A percentile compares a stretch with the other conserved stretches of the same genome.
Conservation (phyloP, 108 stramenopile genomes). For the Stephanodiscus triporus region DNA sequence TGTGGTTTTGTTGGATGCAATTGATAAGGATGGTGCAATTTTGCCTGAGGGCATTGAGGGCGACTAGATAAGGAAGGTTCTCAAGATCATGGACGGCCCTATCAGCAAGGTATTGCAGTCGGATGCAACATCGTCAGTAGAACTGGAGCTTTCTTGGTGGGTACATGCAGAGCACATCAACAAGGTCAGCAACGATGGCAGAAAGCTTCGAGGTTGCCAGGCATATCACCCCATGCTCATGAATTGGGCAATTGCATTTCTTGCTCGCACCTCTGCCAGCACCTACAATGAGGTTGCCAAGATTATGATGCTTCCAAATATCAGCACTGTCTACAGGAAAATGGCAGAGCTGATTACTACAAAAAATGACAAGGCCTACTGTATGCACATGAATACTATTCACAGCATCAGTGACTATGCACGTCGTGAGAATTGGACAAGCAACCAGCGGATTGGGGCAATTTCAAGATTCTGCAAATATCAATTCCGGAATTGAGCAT, state of each 20-base stretch:
- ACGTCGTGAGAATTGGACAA: not conserved
- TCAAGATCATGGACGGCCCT: too few relatives aligned
- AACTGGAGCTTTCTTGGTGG: too few relatives aligned
- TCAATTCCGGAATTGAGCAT: conserved; percentile 7
- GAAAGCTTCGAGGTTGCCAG: not conserved
- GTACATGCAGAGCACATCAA: not conserved
- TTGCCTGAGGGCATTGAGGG: too few relatives aligned
- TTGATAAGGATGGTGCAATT: too few relatives aligned
- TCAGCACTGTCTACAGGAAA: not conserved
- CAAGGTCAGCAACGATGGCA: not conserved
- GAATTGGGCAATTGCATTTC: conserved; percentile 17
- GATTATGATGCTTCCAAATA: conserved; percentile 8
- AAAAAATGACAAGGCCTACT: not conserved
- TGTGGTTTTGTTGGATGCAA: too few relatives aligned
- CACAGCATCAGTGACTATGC: not conserved
- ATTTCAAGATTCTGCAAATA: conserved; percentile 2
- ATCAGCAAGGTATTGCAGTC: too few relatives aligned
- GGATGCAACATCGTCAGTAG: too few relatives aligned
- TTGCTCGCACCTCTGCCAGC: conserved; percentile 7
- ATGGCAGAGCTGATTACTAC: conserved; percentile 5
- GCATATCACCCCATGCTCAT: conserved; percentile 7
- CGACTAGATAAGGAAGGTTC: too few relatives aligned
- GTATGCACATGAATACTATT: conserved; percentile 1
- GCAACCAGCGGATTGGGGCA: not conserved
- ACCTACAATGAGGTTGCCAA: conserved; percentile 8